Evolutionary conservation across 768 basidiomycete genomes (phyloP), one percentile per base, ranked within the genome.

Genomic region (Antrodiella citrinella): DNA sequence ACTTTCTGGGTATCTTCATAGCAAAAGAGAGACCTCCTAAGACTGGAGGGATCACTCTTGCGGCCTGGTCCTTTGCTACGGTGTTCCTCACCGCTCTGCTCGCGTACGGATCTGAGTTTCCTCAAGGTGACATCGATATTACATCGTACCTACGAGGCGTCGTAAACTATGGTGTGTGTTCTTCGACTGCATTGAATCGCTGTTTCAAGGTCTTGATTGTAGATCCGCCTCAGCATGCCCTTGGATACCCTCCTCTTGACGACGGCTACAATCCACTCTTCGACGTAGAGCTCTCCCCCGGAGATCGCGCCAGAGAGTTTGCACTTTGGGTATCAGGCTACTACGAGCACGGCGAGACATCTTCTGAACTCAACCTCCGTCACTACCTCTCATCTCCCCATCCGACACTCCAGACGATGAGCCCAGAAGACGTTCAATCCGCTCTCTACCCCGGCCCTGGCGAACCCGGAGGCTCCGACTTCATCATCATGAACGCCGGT

Each of bases 391-490:
- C 10, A 3, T 26, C 45, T 12, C 57, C 53, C 15, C 52, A 26
- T 1, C 51, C 54, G 11, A 59, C 54, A 13, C 21, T 59, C 22
- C 35, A 44, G 19, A 39, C 48, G 3, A 50, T 56, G 46, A 48
- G 51, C 7, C 26, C 51, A 24, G 54, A 46, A 26, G 53, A 56
- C n/a, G 19, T 50, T 20, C 30, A 22, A 23, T 10, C 35, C 23
- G 44, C 20, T n/a, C 46, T 53, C 4, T 51, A 44, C 42, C 18
- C 20, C 10, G 45, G 22, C 1, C 55, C 53, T 2, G 51, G 47
- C 3, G 40, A 21, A 1, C 53, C 50, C 5, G 53, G 54, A 3
- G 55, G 58, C 2, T 59, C 58, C 1, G 55, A 59, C 30, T 15
- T 22, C 4, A 15, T 57, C 9, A 26, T 59, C 15, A 25, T 56